Conservation (phyloP, 2,329 filamentous ascomycete species). For the Hortaea werneckii region DNA sequence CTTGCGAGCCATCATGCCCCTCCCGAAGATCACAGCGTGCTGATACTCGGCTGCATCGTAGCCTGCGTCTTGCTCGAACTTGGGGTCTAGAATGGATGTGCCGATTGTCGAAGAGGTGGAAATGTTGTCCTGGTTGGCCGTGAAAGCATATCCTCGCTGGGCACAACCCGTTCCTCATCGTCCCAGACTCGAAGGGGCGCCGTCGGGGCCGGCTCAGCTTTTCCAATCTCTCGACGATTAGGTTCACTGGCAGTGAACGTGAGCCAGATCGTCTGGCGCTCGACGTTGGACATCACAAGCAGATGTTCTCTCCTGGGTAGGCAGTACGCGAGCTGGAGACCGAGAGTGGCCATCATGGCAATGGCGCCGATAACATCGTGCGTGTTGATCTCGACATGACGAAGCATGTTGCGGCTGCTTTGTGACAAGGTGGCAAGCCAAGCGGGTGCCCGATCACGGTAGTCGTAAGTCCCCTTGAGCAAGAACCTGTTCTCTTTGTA, state of each 20-base stretch:
- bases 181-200: not conserved
- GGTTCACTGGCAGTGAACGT: slow-evolving; percentile 1
- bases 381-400: slow-evolving; percentile 4
- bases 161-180: not conserved
- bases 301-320: not conserved
- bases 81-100: not conserved
- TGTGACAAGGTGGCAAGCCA: slow-evolving; percentile 1
- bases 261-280: not conserved
- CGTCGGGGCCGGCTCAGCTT: not conserved
- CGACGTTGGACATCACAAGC: not conserved
- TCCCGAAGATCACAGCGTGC: not conserved
- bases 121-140: not conserved
- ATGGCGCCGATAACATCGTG: slow-evolving; percentile 2
- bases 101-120: not conserved
- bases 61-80: not conserved
- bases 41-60: not conserved
- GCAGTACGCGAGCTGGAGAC: slow-evolving; percentile 1
- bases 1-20: not conserved
- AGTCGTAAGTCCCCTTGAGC: not conserved
- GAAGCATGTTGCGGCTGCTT: slow-evolving; percentile 1
- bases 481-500: slow-evolving; percentile 2
- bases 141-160: not conserved
- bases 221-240: not conserved
- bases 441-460: not conserved
- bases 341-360: slow-evolving; percentile 4